A percentile compares a stretch with the other conserved stretches of the same genome.
Conservation (phyloP, 306 rosid genomes). For the Glycyrrhiza uralensis region DNA sequence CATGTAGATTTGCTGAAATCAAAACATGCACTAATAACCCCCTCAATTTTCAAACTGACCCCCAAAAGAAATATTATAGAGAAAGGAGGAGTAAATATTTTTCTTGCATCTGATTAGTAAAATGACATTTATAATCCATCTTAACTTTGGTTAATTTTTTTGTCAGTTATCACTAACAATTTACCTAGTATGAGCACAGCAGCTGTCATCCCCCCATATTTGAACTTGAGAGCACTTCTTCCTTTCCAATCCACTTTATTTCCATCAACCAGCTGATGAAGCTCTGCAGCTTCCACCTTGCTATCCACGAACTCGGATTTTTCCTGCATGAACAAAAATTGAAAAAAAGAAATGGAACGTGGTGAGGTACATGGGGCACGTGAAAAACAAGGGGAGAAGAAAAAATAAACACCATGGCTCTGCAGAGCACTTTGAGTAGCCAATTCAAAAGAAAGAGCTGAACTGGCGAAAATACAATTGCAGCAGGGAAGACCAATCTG, state of each 20-base stretch:
- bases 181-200: conserved; percentile 58
- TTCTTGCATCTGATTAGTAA: background rate
- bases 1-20: too few relatives aligned
- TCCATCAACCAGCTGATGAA: conserved; percentile 46
- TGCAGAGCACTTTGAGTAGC: background rate
- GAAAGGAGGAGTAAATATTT: background rate
- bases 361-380: background rate
- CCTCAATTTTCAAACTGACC: background rate
- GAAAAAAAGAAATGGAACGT: background rate
- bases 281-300: conserved; percentile 26
- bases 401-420: conserved; percentile 40
- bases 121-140: background rate
- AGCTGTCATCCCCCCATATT: conserved; percentile 69
- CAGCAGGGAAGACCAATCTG: conserved; percentile 5
- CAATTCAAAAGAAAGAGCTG: conserved; percentile 22
- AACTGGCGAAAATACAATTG: conserved; percentile 12
- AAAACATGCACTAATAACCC: too few relatives aligned
- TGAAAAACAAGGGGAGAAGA: background rate
- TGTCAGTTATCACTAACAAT: too few relatives aligned
- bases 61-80: background rate
- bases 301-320: conserved; percentile 30
- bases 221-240: conserved; percentile 58
- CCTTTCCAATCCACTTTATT: conserved; percentile 93
- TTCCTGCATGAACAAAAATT: conserved; percentile 38
- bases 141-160: too few relatives aligned